These are phyloP conservation scores for Penicillium sp. DNA, from an alignment of 2,329 filamentous ascomycete species.

Conservation along the genomic window DNA sequence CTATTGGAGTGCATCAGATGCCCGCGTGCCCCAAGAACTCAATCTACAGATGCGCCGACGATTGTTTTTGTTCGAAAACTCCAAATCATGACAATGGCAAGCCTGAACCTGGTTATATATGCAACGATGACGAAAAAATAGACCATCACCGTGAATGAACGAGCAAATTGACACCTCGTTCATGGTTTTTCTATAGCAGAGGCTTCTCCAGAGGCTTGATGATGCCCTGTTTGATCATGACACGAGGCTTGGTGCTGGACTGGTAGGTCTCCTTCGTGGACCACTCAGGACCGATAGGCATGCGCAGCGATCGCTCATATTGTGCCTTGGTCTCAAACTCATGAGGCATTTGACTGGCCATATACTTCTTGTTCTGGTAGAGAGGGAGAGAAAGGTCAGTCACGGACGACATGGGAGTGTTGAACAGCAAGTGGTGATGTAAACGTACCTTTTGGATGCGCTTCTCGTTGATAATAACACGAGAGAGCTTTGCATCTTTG, in stretches of 20 bases:
- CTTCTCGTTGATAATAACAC: conserved; percentile 91
- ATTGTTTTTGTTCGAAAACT: too few species aligned
- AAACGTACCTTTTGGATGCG: conserved; percentile 69
- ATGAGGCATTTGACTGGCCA: conserved; percentile 77
- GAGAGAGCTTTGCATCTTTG: conserved; percentile 73
- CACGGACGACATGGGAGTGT: background rate
- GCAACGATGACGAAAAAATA: conserved; percentile 4
- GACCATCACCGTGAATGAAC: background rate
- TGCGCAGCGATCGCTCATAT: conserved; percentile 79
- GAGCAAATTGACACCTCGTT: conserved; percentile 1
- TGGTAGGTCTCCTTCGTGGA: conserved; percentile 94
- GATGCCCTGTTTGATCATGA: conserved; percentile 85
- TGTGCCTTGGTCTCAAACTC: conserved; percentile 82
- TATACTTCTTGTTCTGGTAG: conserved; percentile 70
- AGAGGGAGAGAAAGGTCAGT: conserved; percentile 8
- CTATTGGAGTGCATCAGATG: too few species aligned
- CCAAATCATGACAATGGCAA: too few species aligned
- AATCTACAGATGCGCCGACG: too few species aligned
- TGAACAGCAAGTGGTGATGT: background rate
- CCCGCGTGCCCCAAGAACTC: too few species aligned
- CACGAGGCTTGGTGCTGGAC: conserved; percentile 76
- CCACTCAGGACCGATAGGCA: conserved; percentile 93
- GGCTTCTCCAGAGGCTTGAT: conserved; percentile 85
- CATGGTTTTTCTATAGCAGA: conserved; percentile 40
- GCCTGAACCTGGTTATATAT: background rate